These are phyloP conservation scores for Sugiyamaella xylanicola DNA, from an alignment of 1,139 yeast genomes.

Conservation along the genomic window DNA sequence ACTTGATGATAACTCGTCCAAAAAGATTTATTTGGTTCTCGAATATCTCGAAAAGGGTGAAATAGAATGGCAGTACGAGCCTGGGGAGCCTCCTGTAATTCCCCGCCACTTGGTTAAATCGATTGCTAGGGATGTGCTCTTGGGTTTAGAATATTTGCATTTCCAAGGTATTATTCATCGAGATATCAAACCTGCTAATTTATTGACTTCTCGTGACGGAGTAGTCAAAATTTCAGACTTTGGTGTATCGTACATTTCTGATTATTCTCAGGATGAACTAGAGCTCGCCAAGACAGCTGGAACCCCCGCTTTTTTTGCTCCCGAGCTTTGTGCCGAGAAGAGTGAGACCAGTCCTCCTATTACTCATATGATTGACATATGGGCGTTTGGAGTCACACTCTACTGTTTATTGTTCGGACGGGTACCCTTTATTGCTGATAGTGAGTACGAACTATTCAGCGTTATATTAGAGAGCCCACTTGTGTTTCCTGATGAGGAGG, in stretches of 20 bases:
- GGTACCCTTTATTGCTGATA: conserved; percentile 88
- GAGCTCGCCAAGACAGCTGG: conserved; percentile 91
- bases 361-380: conserved; percentile 81
- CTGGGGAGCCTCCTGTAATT: conserved; percentile 44
- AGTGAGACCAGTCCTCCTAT: conserved; percentile 50
- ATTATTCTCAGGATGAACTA: conserved; percentile 62
- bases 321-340: conserved; percentile 59
- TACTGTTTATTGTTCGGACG: conserved; percentile 86
- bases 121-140: conserved; percentile 70
- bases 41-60: conserved; percentile 95
- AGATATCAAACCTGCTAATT: conserved; percentile 95
- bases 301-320: conserved; percentile 85
- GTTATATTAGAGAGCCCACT: conserved; percentile 71
- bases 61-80: conserved; percentile 67
- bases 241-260: conserved; percentile 88
- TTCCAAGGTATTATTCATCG: conserved; percentile 93
- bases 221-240: conserved; percentile 92
- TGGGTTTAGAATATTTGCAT: conserved; percentile 91
- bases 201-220: conserved; percentile 70
- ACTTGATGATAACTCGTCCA: conserved; percentile 78
- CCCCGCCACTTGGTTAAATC: conserved; percentile 37
- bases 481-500: conserved; percentile 56
- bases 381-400: conserved; percentile 96
- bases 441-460: conserved; percentile 82
- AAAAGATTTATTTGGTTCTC: conserved; percentile 85